Conservation (phyloP, 371 early-diverging fungal genomes). For the Coemansia sp. region DNA sequence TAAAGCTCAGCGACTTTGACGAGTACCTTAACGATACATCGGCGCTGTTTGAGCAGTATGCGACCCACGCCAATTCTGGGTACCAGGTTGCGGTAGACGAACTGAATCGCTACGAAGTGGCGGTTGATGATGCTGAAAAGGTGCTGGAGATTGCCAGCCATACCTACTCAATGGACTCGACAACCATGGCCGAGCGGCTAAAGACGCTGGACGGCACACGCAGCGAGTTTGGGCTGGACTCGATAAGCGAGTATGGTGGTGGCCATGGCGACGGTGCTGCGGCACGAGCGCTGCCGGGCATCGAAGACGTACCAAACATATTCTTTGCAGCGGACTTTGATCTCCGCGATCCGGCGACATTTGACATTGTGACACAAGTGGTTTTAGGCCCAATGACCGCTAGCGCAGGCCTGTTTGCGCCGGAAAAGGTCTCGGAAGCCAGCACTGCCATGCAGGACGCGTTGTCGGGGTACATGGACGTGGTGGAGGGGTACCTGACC, state of each 20-base stretch:
- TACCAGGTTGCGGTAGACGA: constrained; percentile 51
- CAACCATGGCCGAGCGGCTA: constrained; percentile 55
- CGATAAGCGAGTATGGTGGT: constrained; percentile 45
- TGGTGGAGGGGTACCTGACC: constrained; percentile 87
- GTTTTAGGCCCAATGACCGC: constrained; percentile 52
- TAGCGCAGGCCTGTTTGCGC: constrained; percentile 25
- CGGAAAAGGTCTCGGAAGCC: constrained; percentile 59
- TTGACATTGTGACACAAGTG: constrained; percentile 77
- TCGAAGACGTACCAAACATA: constrained; percentile 80
- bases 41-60: constrained; percentile 64
- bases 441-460: constrained; percentile 81
- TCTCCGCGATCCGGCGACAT: constrained; percentile 83
- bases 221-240: constrained; percentile 46
- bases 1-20: constrained; percentile 66
- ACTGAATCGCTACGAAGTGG: constrained; percentile 62
- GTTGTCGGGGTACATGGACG: constrained; percentile 85
- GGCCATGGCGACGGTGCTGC: constrained; percentile 9
- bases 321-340: constrained; percentile 84
- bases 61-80: constrained; percentile 52
- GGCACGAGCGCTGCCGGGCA: constrained; percentile 55
- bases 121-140: constrained; percentile 56
- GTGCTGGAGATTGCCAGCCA: constrained; percentile 52
- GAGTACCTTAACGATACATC: constrained; percentile 61
- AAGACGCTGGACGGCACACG: constrained; percentile 44
- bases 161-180: constrained; percentile 51